Evolutionary conservation across 2,329 filamentous ascomycete genomes (phyloP).

Genomic region (Arthroderma sp.): DNA sequence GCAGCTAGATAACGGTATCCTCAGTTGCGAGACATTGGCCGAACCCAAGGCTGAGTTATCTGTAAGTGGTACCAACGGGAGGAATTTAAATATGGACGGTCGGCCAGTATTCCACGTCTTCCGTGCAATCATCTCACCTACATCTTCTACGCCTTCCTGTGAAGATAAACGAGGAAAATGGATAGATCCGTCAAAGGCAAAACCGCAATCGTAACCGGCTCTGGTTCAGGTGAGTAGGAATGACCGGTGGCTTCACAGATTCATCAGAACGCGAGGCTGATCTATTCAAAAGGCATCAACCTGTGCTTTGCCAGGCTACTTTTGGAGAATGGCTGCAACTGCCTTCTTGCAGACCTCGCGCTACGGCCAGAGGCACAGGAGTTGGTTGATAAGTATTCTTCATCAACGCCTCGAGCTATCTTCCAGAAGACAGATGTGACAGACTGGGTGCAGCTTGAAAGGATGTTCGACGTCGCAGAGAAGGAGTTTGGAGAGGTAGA

Average conservation of each 20-base stretch:
- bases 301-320: slow-evolving; percentile 34
- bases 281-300: slow-evolving; percentile 32
- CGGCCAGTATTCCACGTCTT: too few relatives aligned
- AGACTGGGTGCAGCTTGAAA: slow-evolving; percentile 39
- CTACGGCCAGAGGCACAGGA: slow-evolving; percentile 36
- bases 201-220: slow-evolving; percentile 44
- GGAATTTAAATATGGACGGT: too few relatives aligned
- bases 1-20: too few relatives aligned
- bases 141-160: not conserved
- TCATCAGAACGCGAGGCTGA: not conserved
- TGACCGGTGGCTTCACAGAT: not conserved
- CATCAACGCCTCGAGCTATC: slow-evolving; percentile 25
- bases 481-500: slow-evolving; percentile 38
- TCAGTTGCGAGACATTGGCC: too few relatives aligned
- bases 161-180: slow-evolving; percentile 18
- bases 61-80: too few relatives aligned
- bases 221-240: slow-evolving; percentile 37
- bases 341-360: slow-evolving; percentile 35
- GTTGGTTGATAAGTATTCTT: slow-evolving; percentile 29
- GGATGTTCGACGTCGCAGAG: slow-evolving; percentile 40
- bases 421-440: slow-evolving; percentile 40
- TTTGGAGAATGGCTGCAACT: slow-evolving; percentile 36
- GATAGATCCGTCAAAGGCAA: slow-evolving; percentile 33
- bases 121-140: not conserved
- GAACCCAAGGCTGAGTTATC: too few relatives aligned